Conservation (phyloP, 2,329 filamentous ascomycete species). For the Teratosphaeria zuluensis region DNA sequence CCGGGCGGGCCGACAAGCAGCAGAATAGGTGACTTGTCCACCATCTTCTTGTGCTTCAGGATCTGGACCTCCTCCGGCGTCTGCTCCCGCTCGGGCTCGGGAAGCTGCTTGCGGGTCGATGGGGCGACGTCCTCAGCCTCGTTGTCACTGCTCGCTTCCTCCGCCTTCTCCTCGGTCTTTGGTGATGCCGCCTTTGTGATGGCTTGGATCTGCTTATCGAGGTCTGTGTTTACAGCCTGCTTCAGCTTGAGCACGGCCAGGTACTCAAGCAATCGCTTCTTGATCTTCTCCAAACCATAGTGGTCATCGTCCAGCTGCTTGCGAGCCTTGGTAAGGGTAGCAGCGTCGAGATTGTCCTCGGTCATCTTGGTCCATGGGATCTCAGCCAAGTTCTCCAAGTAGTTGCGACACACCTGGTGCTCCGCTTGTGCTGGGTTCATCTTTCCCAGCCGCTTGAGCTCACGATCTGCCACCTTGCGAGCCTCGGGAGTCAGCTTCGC, state of each 20-base stretch:
- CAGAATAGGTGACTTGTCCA: conserved; percentile 92
- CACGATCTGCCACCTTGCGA: conserved; percentile 79
- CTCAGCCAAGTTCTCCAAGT: conserved; percentile 85
- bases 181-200: conserved; percentile 36
- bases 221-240: conserved; percentile 74
- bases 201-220: conserved; percentile 65
- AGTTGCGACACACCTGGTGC: conserved; percentile 86
- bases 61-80: conserved; percentile 56
- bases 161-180: conserved; percentile 29
- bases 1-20: conserved; percentile 88
- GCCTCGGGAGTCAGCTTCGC: conserved; percentile 77
- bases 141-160: conserved; percentile 32
- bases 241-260: conserved; percentile 92
- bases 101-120: conserved; percentile 17
- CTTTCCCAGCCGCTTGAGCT: conserved; percentile 79
- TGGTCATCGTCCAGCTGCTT: conserved; percentile 93
- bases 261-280: conserved; percentile 92
- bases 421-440: conserved; percentile 96
- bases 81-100: conserved; percentile 31
- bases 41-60: conserved; percentile 71
- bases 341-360: conserved; percentile 72
- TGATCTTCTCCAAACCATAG: conserved; percentile 92
- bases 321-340: conserved; percentile 68
- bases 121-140: conserved; percentile 47
- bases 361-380: conserved; percentile 85